Base-by-base conservation (phyloP, 2,329 filamentous ascomycete species). In the Xylaria sp. region DNA sequence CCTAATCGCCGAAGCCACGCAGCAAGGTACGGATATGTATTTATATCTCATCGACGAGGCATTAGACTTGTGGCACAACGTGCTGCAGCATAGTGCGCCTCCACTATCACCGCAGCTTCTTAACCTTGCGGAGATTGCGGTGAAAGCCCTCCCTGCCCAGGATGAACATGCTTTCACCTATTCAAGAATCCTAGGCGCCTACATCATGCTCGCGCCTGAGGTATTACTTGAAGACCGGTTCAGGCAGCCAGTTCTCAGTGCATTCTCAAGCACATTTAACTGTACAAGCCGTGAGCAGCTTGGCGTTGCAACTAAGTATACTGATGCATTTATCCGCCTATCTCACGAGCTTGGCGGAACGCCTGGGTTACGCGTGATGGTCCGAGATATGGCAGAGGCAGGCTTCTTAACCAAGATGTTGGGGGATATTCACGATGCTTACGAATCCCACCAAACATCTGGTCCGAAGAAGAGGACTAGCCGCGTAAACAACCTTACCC, bases 31-130 rank as follows among this genome's bases (percentile, higher is more conserved):
- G 1, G 84, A 89, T 38, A 79, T 89, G 39, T 85, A 90, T 62
- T 75, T 92, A 2, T 94, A 96, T 66, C 83, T 99, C 9, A 84
- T 96, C 11, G 94, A 97, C 57, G 94, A 99, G 69, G 90, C 91
- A 0, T 78, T 97, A 13, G 92, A 97, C 51, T 82, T 99, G 2
- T 97, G 93, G 93, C 81, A 83, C 29, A 84, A 88, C 1, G 85
- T 97, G 9, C 72, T 92, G 37, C 78, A 78, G 58, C 85, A 91
- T 64, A 87, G 86, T 53, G 78, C 81, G 7, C 74, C 83, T 11
- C 86, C 88, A 0, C 74, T 86, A 2, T 79, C 84, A 1, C 73
- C 79, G 0, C 84, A 86, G 13, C 74, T 92, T n/a, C 70, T 89
- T 3, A 75, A 78, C 2, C 77, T 93, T 34, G 79, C 85, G 2